Evolutionary conservation across 2,329 filamentous ascomycete genomes (phyloP), one percentile per base, ranked within the genome.

Genomic region (Aplosporella prunicola): DNA sequence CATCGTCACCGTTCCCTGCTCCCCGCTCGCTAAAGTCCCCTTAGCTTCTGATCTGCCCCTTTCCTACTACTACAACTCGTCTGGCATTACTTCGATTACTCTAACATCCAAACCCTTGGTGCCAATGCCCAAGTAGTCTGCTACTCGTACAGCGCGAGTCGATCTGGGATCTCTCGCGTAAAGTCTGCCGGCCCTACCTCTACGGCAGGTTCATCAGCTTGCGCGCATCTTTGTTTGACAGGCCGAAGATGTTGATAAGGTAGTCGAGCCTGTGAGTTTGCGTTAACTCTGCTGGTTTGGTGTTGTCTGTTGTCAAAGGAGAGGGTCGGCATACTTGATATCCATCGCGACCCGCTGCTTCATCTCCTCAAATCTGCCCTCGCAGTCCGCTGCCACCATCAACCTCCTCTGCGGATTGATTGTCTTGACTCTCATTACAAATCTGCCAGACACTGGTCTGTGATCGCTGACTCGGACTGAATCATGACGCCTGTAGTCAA

Each of bases 401-500:
- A 73, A 74, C 44, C 85, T 73, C 53, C 75, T 72, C 50, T 76
- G 72, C 5, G 75, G 69, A 43, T 80, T 73, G 22, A 96, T 79
- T 13, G 75, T 83, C 68, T 96, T 98, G 42, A 95, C 72, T 35
- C 82, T 76, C 37, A 95, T 74, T 53, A 76, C 78, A 63, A 98
- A 94, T 23, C 69, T 68, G 1, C 83, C 91, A 44, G 82, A 93
- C 20, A 98, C 91, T 8, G 91, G 91, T 46, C 91, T 72, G 61
- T 98, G 91, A 56, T 98, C 91, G 20, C 85, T 93, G 5, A 89
- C 83, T 43, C 80, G 74, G 22, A 96, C 81, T n/a, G n/a, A n/a
- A 59, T 96, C 91, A 61, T 95, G 89, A 32, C 91, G 69, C 33
- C 74, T 70, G 60, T 98, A 98, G 46, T 94, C 84, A 32, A 87